These are phyloP conservation scores for Centaurea solstitialis DNA, from an alignment of 129 eudicot genomes.

Conservation along the genomic window DNA sequence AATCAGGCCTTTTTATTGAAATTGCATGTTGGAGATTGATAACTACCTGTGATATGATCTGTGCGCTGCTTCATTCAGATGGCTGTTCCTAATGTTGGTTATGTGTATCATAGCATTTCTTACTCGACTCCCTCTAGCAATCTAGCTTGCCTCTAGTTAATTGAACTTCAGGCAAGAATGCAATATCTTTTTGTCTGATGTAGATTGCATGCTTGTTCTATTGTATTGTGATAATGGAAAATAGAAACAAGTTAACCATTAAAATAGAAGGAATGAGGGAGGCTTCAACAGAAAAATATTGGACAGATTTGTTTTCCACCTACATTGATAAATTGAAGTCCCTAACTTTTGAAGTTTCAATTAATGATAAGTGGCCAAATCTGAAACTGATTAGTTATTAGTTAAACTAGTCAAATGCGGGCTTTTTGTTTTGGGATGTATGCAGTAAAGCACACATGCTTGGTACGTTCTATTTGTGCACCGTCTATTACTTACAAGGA, in stretches of 20 bases:
- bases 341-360: not conserved
- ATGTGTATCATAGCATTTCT: not conserved
- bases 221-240: not conserved
- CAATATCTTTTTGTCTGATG: not conserved
- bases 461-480: not conserved
- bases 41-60: not conserved
- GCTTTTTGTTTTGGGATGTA: slow-evolving; percentile 6
- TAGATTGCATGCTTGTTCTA: not conserved
- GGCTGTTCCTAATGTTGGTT: not conserved
- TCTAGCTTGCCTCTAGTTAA: not conserved
- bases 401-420: slow-evolving; percentile 6
- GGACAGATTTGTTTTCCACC: not conserved
- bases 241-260: not conserved
- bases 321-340: not conserved
- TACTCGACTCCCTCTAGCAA: not conserved
- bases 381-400: not conserved
- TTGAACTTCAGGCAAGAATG: slow-evolving; percentile 10
- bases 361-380: not conserved
- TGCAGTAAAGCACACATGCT: not conserved
- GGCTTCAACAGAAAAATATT: no score
- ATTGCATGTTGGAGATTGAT: not conserved
- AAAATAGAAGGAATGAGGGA: not conserved
- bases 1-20: not conserved
- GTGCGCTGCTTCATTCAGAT: not conserved
- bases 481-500: not conserved